Percentiles rank a stretch among this genome's conserved stretches.
Conservation (phyloP, 2,329 filamentous ascomycete genomes). For the Calonectria pauciramosa region DNA sequence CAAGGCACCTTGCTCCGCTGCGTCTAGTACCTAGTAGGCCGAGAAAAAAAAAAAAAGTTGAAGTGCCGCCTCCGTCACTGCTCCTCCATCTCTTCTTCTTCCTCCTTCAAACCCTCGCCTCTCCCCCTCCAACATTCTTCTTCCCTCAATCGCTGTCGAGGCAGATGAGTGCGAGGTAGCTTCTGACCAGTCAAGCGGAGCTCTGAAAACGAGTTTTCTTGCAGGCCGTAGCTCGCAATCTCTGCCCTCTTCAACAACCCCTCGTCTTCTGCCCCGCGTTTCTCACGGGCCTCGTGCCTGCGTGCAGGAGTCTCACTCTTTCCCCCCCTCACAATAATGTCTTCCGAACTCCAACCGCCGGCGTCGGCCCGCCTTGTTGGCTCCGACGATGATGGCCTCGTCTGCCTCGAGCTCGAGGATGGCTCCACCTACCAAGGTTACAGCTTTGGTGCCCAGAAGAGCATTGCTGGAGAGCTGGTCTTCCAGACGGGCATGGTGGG, state of each 20-base stretch:
- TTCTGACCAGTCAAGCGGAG: conserved; percentile 53
- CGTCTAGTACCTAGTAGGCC: conserved; percentile 26
- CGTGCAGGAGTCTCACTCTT: conserved; percentile 30
- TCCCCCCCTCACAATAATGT: conserved; percentile 52
- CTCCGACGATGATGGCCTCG: conserved; percentile 70
- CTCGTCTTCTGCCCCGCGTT: conserved; percentile 49
- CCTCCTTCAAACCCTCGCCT: conserved; percentile 40
- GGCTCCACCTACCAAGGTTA: conserved; percentile 92
- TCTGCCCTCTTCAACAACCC: conserved; percentile 40
- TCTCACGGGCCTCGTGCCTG: conserved; percentile 32
- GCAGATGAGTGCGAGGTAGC: conserved; percentile 56
- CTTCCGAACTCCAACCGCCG: conserved; percentile 60
- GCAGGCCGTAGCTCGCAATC: conserved; percentile 51
- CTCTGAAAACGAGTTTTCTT: conserved; percentile 57
- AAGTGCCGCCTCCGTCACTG: conserved; percentile 39
- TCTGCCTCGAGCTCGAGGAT: conserved; percentile 94
- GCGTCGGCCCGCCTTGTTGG: conserved; percentile 72
- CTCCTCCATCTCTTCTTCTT: conserved; percentile 35
- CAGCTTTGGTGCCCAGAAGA: conserved; percentile 96
- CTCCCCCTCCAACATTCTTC: conserved; percentile 32
- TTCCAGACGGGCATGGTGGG: conserved; percentile 99
- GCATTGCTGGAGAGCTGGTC: conserved; percentile 95
- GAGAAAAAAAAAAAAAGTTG: conserved; percentile 47
- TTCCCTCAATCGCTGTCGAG: conserved; percentile 44
- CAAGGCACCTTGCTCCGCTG: conserved; percentile 22